These are phyloP conservation scores for Allantophomopsis lycopodina DNA, from an alignment of 2,329 filamentous ascomycete genomes.

Conservation along the genomic window DNA sequence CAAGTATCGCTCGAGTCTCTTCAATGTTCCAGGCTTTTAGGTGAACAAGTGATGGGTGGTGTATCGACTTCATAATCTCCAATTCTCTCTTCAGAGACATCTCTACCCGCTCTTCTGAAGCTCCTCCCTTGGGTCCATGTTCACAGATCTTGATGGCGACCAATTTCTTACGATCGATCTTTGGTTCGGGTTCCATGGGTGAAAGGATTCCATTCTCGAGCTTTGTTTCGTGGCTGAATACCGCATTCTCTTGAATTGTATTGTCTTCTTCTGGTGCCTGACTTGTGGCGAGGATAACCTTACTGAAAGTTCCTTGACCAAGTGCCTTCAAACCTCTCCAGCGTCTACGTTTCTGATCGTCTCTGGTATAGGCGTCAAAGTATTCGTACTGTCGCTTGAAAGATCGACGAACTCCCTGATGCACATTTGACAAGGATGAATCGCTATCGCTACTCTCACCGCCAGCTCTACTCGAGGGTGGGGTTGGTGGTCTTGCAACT, in stretches of 20 bases:
- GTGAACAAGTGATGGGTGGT: conserved; percentile 81
- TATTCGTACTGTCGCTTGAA: conserved; percentile 38
- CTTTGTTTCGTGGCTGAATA: conserved; percentile 11
- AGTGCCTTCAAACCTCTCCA: conserved; percentile 73
- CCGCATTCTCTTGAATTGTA: conserved; percentile 20
- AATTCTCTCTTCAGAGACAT: conserved; percentile 89
- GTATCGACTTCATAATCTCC: conserved; percentile 79
- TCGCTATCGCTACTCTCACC: conserved; percentile 32
- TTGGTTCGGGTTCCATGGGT: conserved; percentile 17
- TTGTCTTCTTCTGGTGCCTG: conserved; percentile 42
- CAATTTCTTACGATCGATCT: conserved; percentile 58
- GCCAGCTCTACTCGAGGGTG: conserved; percentile 66
- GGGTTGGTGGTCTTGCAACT: conserved; percentile 57
- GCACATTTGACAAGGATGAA: conserved; percentile 26
- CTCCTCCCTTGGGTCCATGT: conserved; percentile 84
- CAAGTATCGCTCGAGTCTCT: conserved; percentile 66
- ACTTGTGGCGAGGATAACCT: conserved; percentile 81
- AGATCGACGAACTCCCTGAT: not conserved
- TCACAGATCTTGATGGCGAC: conserved; percentile 95
- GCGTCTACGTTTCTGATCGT: conserved; percentile 54
- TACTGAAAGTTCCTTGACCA: conserved; percentile 90
- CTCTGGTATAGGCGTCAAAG: conserved; percentile 55
- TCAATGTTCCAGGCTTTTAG: conserved; percentile 87
- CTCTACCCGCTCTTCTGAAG: conserved; percentile 84
- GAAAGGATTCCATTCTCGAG: conserved; percentile 12